Base-by-base conservation (phyloP, 2,329 filamentous ascomycete genomes). In the Xylaria sp. region DNA sequence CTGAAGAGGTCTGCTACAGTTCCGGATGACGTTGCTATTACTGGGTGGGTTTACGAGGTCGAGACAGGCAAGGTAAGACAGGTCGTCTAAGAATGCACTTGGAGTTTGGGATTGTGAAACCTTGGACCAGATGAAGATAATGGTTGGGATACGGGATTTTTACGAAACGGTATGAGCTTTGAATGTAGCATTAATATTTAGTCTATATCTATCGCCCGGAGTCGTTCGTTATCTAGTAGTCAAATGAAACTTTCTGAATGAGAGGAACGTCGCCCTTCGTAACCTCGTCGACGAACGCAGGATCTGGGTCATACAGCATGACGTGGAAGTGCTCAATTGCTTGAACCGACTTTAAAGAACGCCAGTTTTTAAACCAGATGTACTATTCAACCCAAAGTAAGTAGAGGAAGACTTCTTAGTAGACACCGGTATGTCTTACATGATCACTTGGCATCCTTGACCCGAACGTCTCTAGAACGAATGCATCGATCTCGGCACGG, bases 291-390 rank as follows among this genome's bases (percentile, higher is more conserved):
- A 97, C 80, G 72, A 97, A 93, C 3, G 83, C 85, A 47, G 84
- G 83, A 74, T 95, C 90, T 0, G 94, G 90, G 73, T 93, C 85
- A 78, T 90, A 92, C 62, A 98, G 83, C 93, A 98, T 94, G 76
- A 98, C 91, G 79, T 98, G 95, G 77, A 98, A 96, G 79, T 98
- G 95, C 83, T 98, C 94, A 11, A 98, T 88, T 0, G 92, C 89
- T 74, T 93, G 89, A 32, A 98, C 88, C 27, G 92, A 96, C 82
- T 97, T 97, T 72, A 98, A 82, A 17, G 86, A 88, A 62, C 85
- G 87, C 93, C 94, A 97, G 76, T 98, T 98, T 83, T 92, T 93
- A 82, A 96, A 96, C 93, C 93, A 96, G 42, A 91, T 83, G 48
- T 80, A 78, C 80, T 83, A 62, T 60, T 45, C 36, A 11, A 45